Conservation (phyloP, 2,329 filamentous ascomycete species). For the Talaromyces sp. region DNA sequence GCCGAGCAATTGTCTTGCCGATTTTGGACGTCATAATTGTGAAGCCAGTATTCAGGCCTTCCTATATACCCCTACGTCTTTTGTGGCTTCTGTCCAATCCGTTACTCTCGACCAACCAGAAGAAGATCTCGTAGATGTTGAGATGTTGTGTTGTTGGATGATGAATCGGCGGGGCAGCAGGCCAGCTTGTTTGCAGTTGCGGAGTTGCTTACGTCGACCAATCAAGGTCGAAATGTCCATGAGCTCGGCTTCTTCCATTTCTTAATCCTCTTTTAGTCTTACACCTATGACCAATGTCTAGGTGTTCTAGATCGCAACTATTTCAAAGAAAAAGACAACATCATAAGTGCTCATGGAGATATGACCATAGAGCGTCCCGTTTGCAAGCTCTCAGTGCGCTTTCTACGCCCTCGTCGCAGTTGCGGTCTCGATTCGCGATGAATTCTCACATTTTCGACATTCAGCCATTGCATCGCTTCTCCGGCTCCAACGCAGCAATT, state of each 20-base stretch:
- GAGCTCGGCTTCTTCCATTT: conserved; percentile 7
- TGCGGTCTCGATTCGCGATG: conserved; percentile 24
- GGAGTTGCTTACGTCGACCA: background rate
- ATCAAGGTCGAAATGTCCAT: background rate
- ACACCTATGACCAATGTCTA: background rate
- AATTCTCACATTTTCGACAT: conserved; percentile 55
- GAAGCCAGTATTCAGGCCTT: background rate
- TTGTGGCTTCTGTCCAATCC: background rate
- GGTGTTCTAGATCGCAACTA: background rate
- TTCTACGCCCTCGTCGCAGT: background rate
- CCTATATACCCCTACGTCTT: too few species aligned
- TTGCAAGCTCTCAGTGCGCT: background rate
- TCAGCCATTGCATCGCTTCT: conserved; percentile 67
- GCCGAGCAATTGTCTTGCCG: conserved; percentile 67
- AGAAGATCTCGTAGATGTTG: background rate
- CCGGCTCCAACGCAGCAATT: conserved; percentile 65
- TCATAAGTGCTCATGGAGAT: background rate
- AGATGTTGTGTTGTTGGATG: background rate
- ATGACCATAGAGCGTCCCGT: background rate
- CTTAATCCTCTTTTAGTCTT: background rate
- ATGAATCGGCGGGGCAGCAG: conserved; percentile 10
- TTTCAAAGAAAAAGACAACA: background rate
- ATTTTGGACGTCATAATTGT: conserved; percentile 48
- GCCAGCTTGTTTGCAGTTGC: conserved; percentile 4
- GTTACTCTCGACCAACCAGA: background rate